Evolutionary conservation across 345 rosid species (phyloP), one percentile per base, ranked within the genome.

Genomic region (Syzygium aqueum): DNA sequence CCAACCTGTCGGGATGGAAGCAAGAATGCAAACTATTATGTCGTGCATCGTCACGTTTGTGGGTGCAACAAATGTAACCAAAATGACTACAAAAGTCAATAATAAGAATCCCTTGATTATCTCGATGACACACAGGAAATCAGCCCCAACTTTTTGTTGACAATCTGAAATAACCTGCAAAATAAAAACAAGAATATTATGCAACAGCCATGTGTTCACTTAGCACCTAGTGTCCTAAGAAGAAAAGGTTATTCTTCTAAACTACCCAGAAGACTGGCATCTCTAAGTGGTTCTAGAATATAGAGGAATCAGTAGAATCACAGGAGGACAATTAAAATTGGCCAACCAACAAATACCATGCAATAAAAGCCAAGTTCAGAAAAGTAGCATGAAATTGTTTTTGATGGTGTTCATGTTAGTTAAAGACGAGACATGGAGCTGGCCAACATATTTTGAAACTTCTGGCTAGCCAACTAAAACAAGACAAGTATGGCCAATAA

Each of bases 1-100:
- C 99, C 99, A 97, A 12, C 99, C 99, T 15, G 98, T 97, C 8
- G 98, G 99, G 98, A 95, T 94, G 92, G 96, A 97, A 87, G 98
- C 99, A 85, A 97, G 96, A 89, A 97, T 91, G 92, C 99, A 96
- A 22, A 96, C 96, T 82, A 97, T 83, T 59, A 96, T 93, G 92
- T 97, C 99, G 88, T 91, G 94, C 59, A 94, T 77, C 22, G 99
- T 94, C 99, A 97, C 95, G 89, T 95, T n/a, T n/a, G n/a, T n/a
- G n/a, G n/a, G n/a, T n/a, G n/a, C n/a, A n/a, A n/a, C n/a, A n/a
- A n/a, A 88, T 46, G 91, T 94, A 87, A 95, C 96, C 87, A 97
- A 85, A 86, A 97, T 93, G 51, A 98, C 90, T 22, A 97, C 86
- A 51, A 96, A 95, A 33, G 98, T n/a, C n/a, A 94, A 53, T 94